Evolutionary conservation across 1,284 basidiomycete species (phyloP).

Genomic region (Anthracocystis panici-leucophaei): DNA sequence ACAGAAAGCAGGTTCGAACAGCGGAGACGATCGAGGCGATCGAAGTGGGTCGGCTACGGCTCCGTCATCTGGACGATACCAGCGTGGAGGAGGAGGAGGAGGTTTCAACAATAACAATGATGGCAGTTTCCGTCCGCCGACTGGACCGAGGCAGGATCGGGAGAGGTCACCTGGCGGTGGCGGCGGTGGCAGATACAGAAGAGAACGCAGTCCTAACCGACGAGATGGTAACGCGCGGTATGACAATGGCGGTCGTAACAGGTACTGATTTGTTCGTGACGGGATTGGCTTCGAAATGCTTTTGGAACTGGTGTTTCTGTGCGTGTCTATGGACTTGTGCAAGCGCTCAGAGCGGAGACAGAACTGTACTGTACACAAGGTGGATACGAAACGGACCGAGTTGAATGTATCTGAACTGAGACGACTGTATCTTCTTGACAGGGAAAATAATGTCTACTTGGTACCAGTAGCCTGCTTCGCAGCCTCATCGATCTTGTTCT

Average conservation of each 20-base stretch:
- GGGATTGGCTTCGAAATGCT: background rate
- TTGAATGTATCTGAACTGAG: no score
- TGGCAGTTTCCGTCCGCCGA: constrained; percentile 1
- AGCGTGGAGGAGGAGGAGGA: constrained; percentile 16
- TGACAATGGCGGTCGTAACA: constrained; percentile 34
- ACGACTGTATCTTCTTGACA: background rate
- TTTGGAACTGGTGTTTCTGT: background rate
- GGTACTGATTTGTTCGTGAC: constrained; percentile 22
- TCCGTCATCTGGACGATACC: constrained; percentile 7
- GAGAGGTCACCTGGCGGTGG: constrained; percentile 27
- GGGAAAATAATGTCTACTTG: constrained; percentile 7
- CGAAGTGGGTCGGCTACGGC: constrained; percentile 5
- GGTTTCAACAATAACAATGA: constrained; percentile 12
- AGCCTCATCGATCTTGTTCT: constrained; percentile 50
- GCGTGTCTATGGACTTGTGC: background rate
- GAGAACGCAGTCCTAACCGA: constrained; percentile 41
- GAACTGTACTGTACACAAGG: background rate
- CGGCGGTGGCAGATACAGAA: constrained; percentile 6
- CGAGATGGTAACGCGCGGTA: constrained; percentile 17
- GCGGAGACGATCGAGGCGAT: constrained; percentile 8
- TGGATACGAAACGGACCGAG: background rate
- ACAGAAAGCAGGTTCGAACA: constrained; percentile 6
- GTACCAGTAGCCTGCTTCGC: constrained; percentile 19
- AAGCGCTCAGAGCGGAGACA: background rate
- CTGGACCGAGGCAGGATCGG: constrained; percentile 11